Percentiles rank a stretch among this genome's conserved stretches.
These are phyloP conservation scores for Cercospora berteroae DNA, from an alignment of 2,329 filamentous ascomycete species.

Conservation along the genomic window DNA sequence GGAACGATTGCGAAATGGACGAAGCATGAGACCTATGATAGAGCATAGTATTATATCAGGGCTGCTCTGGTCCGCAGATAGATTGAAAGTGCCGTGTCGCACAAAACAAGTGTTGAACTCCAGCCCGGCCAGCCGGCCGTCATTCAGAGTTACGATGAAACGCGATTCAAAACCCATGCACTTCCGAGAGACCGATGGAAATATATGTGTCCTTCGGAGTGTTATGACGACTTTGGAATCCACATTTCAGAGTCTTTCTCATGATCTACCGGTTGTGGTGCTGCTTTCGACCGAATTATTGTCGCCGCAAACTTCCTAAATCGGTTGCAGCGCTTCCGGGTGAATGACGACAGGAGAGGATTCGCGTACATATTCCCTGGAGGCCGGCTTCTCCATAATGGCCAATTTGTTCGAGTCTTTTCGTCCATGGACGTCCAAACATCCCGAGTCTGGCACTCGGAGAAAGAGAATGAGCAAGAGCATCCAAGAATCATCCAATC, in stretches of 20 bases:
- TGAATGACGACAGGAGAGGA: neutral
- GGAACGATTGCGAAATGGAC: neutral
- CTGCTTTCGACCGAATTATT: constrained; percentile 9
- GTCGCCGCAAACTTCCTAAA: neutral
- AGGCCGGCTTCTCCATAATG: neutral
- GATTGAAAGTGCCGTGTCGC: neutral
- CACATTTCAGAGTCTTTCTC: neutral
- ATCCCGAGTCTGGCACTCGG: neutral
- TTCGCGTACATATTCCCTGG: neutral
- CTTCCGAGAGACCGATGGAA: neutral
- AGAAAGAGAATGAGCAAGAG: neutral
- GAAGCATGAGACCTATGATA: neutral
- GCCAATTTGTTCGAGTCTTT: neutral
- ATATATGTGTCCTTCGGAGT: neutral
- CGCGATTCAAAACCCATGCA: neutral
- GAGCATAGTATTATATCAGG: neutral
- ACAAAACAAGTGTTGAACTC: neutral
- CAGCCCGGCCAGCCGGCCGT: neutral
- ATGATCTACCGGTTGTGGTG: neutral
- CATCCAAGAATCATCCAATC: neutral
- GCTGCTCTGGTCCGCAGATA: neutral
- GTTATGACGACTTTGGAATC: neutral
- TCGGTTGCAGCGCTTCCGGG: neutral
- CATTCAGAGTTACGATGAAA: neutral
- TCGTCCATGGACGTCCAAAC: neutral